A percentile compares a stretch with the other conserved stretches of the same genome.
Conservation (phyloP, 1,139 yeast genomes). For the Geotrichum carabidarum region DNA sequence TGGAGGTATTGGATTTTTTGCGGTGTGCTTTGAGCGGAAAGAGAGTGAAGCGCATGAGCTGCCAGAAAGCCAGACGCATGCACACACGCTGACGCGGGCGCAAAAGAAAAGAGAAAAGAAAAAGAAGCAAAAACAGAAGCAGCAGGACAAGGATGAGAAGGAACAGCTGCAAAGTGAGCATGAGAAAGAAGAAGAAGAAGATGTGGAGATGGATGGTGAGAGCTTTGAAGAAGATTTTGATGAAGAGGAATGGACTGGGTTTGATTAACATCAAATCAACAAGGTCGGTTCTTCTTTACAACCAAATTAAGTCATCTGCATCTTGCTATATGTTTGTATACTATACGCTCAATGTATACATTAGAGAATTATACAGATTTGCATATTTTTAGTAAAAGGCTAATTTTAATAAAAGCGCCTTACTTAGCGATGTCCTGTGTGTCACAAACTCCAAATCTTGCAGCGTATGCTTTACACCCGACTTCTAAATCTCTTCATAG, state of each 20-base stretch:
- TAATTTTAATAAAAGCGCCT: too few species aligned
- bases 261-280: background rate
- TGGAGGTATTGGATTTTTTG: constrained; percentile 97
- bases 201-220: background rate
- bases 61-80: background rate
- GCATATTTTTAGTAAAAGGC: too few species aligned
- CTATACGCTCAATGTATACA: too few species aligned
- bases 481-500: too few species aligned
- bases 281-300: background rate
- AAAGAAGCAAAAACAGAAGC: background rate
- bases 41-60: constrained; percentile 1
- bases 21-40: constrained; percentile 63
- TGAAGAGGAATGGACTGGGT: constrained; percentile 11
- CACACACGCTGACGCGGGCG: background rate
- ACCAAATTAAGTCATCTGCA: background rate
- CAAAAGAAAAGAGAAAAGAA: background rate
- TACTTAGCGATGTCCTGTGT: too few species aligned
- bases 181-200: background rate
- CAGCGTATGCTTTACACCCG: too few species aligned
- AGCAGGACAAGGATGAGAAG: background rate
- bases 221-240: background rate
- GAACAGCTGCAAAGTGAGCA: background rate
- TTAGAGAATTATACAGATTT: too few species aligned
- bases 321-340: too few species aligned
- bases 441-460: too few species aligned